phyloP scores from a whole-genome alignment of 768 basidiomycete genomes.

The Erythrobasidium yunnanense region DNA sequence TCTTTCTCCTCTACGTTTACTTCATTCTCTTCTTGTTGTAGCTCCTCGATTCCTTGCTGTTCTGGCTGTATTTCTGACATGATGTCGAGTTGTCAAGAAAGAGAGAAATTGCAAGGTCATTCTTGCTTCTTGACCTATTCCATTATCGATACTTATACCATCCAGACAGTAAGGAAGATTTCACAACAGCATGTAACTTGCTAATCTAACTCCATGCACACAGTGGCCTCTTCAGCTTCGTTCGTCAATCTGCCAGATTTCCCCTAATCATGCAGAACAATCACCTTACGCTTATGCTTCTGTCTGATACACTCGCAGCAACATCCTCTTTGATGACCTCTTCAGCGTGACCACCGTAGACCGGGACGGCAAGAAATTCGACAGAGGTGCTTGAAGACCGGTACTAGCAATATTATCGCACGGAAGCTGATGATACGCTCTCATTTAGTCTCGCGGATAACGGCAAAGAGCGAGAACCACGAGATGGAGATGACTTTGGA shows the following conservation, averaged over 20 bases:
- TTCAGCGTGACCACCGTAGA: conserved; percentile 76
- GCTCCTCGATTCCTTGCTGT: too few relatives aligned
- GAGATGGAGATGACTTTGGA: conserved; percentile 88
- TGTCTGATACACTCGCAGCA: not conserved
- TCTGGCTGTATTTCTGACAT: too few relatives aligned
- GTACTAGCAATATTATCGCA: conserved; percentile 37
- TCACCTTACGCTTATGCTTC: not conserved
- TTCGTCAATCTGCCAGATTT: not conserved
- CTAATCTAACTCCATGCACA: not conserved
- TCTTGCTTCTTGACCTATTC: too few relatives aligned
- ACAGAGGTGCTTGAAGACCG: conserved; percentile 57
- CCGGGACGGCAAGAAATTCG: conserved; percentile 82
- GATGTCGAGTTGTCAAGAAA: too few relatives aligned
- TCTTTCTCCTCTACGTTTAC: too few relatives aligned
- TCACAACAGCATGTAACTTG: not conserved
- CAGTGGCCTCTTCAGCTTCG: conserved; percentile 24
- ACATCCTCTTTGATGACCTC: conserved; percentile 80
- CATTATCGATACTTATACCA: too few relatives aligned
- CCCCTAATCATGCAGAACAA: not conserved
- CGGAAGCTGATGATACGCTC: too few relatives aligned
- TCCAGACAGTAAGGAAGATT: not conserved
- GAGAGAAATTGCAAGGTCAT: too few relatives aligned
- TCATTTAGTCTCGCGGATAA: conserved; percentile 69
- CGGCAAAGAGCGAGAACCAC: conserved; percentile 78
- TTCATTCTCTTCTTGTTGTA: too few relatives aligned